Base-by-base conservation (phyloP, 1,139 yeast species). In the Yamadazyma oceani region DNA sequence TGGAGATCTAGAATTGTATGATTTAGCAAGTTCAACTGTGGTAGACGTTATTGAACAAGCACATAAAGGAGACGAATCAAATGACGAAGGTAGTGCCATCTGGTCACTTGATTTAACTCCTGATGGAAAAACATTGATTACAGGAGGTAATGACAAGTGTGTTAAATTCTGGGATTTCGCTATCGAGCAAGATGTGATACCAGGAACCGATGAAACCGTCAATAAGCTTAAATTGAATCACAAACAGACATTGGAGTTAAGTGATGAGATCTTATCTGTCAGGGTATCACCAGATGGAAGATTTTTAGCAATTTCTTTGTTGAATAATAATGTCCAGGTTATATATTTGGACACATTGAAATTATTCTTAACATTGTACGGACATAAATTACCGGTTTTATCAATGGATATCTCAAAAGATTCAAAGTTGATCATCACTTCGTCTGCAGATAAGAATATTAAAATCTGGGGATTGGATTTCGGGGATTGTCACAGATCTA, bases 381-480 rank as follows among this genome's bases (percentile, higher is more conserved):
- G 99, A 23, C 99, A 92, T 62, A 94, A 90, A 58, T 74, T 94
- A 44, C 98, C 99, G 0, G 96, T 88, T 2, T 68, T 88, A 40
- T 81, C 95, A 3, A 80, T 94, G 51, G 98, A 92, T 58, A 89
- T 92, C 29, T 85, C 97, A 1, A 71, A 64, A 49, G 99, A 92
- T 58, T 82, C 92, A 28, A 92, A 92, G 58, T 62, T 92, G 50
- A 75, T 92, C 39, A 82, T 90, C 38, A 87, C 97, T 0, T 86
- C 96, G 5, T 88, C 97, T 1, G 98, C 98, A 0, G 99, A 92
- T 64, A 92, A 92, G 62, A 92, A 92, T 62, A 87, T 92, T 56
- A 89, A 94, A 61, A 85, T 92, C 41, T 92, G 99, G 99, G 99
- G 99, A 35, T 69, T 94, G 43, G 98, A 92, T 60, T 92, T 92